Evolutionary conservation across 352 stramenopile species (phyloP).

Genomic region (Aphanomyces cochlioides): DNA sequence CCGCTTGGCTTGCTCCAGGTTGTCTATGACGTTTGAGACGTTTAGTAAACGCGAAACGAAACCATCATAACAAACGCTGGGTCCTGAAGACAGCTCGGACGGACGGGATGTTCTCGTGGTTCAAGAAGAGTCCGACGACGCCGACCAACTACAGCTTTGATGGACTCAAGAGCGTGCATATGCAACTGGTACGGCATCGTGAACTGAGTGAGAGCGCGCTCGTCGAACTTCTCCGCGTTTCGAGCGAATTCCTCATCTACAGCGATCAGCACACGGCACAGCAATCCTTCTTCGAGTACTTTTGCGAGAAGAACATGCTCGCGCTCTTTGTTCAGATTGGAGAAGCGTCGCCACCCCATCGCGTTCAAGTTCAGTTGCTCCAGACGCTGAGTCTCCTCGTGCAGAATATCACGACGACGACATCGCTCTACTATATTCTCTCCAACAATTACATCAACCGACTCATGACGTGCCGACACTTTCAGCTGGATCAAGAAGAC

Average conservation of each 20-base stretch:
- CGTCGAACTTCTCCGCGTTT: constrained; percentile 74
- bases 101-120: constrained; percentile 27
- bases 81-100: neutral
- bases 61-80: neutral
- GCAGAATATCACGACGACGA: constrained; percentile 85
- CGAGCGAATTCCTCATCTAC: constrained; percentile 86
- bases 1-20: neutral
- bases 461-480: constrained; percentile 80
- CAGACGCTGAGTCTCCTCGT: constrained; percentile 91
- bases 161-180: constrained; percentile 41
- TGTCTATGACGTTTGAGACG: neutral
- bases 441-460: constrained; percentile 95
- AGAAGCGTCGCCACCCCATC: constrained; percentile 42
- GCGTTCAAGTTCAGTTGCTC: constrained; percentile 90
- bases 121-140: constrained; percentile 15
- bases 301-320: constrained; percentile 95
- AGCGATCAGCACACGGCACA: constrained; percentile 70
- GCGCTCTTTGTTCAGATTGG: constrained; percentile 86
- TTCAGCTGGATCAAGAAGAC: constrained; percentile 66
- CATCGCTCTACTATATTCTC: constrained; percentile 92
- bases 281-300: constrained; percentile 92
- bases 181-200: constrained; percentile 53
- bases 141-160: constrained; percentile 22
- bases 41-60: constrained; percentile 21
- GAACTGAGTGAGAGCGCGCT: constrained; percentile 66